These are phyloP conservation scores for Fusarium marasasianum DNA, from an alignment of 2,329 filamentous ascomycete genomes.

Conservation along the genomic window DNA sequence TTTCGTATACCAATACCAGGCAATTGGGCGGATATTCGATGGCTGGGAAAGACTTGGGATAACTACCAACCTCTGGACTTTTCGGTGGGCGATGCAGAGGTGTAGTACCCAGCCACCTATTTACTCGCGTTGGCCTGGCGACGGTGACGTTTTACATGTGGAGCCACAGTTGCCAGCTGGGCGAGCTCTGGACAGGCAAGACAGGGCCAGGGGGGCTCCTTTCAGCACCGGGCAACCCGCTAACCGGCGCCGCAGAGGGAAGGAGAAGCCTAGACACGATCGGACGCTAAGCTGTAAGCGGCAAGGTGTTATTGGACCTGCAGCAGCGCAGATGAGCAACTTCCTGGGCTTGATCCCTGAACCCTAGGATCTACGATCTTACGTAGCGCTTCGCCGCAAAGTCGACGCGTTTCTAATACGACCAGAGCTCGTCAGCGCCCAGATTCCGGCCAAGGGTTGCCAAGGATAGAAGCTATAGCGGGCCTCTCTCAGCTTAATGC, in stretches of 20 bases:
- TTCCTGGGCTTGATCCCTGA: conserved; percentile 32
- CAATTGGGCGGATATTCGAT: conserved; percentile 37
- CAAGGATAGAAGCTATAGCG: conserved; percentile 20
- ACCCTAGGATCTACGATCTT: conserved; percentile 39
- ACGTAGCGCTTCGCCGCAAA: conserved; percentile 27
- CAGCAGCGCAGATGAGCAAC: conserved; percentile 21
- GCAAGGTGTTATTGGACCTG: conserved; percentile 30
- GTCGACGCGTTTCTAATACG: conserved; percentile 10
- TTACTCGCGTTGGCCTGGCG: conserved; percentile 40
- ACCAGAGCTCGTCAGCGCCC: conserved; percentile 23
- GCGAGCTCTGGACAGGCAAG: not conserved
- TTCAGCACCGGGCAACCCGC: conserved; percentile 39
- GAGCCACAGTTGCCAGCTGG: conserved; percentile 7
- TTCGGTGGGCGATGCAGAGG: conserved; percentile 30
- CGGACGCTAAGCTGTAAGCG: not conserved
- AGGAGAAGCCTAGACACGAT: not conserved
- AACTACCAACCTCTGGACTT: conserved; percentile 40
- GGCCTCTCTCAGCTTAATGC: conserved; percentile 20
- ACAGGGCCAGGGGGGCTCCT: not conserved
- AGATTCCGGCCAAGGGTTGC: conserved; percentile 10
- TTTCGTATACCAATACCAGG: conserved; percentile 27
- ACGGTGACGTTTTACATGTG: conserved; percentile 38
- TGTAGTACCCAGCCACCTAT: conserved; percentile 41
- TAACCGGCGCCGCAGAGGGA: conserved; percentile 18
- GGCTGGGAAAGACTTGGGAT: conserved; percentile 38